These are phyloP conservation scores for Crucibulum parvulum DNA, from an alignment of 1,284 basidiomycete species.

Conservation along the genomic window DNA sequence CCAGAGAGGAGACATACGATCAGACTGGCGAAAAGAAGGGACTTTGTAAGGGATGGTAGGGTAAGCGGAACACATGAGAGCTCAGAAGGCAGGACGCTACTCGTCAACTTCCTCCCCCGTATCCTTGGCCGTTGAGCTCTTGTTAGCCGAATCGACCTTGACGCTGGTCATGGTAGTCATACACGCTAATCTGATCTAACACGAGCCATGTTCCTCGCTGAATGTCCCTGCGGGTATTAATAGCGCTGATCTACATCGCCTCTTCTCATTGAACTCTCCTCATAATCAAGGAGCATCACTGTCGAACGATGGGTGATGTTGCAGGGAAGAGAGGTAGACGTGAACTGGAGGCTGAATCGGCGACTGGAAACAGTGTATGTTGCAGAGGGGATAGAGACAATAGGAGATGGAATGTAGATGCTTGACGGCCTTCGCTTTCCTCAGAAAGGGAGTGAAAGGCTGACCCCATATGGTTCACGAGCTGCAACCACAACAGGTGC, in stretches of 20 bases:
- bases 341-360: slow-evolving; percentile 66
- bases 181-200: too few species aligned
- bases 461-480: slow-evolving; percentile 32
- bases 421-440: slow-evolving; percentile 44
- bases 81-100: too few species aligned
- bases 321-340: slow-evolving; percentile 58
- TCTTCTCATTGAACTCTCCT: slow-evolving; percentile 44
- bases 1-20: slow-evolving; percentile 74
- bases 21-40: slow-evolving; percentile 33
- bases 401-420: slow-evolving; percentile 32
- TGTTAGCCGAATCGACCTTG: too few species aligned
- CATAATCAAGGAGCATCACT: slow-evolving; percentile 15
- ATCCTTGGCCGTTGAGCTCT: too few species aligned
- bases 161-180: too few species aligned
- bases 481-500: slow-evolving; percentile 16
- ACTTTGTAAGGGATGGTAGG: too few species aligned
- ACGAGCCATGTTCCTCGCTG: slow-evolving; percentile 13
- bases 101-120: too few species aligned
- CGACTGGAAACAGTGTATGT: slow-evolving; percentile 32
- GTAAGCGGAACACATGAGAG: too few species aligned
- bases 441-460: too few species aligned
- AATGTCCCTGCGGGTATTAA: slow-evolving; percentile 33
- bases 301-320: slow-evolving; percentile 25
- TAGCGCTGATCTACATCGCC: slow-evolving; percentile 46
- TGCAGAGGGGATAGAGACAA: slow-evolving; percentile 18